Percentiles rank a stretch among this genome's conserved stretches.
phyloP scores from a whole-genome alignment of 1,139 yeast genomes.

The Taphrina deformans region DNA sequence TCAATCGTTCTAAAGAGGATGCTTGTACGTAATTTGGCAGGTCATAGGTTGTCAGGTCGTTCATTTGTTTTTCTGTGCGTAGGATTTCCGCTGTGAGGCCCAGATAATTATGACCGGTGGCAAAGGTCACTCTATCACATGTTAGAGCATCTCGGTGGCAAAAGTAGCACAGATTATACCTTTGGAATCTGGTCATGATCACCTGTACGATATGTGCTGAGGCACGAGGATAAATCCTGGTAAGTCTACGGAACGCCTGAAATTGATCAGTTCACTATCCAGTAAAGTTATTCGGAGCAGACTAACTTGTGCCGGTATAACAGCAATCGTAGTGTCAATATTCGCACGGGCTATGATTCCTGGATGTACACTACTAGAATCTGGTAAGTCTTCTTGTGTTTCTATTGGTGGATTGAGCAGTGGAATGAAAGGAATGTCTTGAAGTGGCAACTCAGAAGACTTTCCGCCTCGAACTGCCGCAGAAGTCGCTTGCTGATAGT shows the following conservation, averaged over 20 bases:
- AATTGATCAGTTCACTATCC: background rate
- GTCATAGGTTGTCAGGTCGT: constrained; percentile 52
- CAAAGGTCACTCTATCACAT: constrained; percentile 65
- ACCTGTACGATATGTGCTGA: constrained; percentile 93
- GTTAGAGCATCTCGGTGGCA: background rate
- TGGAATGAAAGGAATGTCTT: constrained; percentile 25
- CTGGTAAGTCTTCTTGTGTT: background rate
- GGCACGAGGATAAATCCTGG: constrained; percentile 77
- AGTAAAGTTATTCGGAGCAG: no score
- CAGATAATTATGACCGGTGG: constrained; percentile 80
- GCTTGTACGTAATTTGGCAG: constrained; percentile 57
- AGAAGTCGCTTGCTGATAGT: background rate
- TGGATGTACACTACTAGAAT: constrained; percentile 31
- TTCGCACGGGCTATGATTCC: constrained; percentile 63
- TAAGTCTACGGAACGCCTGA: constrained; percentile 68
- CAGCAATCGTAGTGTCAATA: constrained; percentile 77
- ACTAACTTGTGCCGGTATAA: constrained; percentile 66
- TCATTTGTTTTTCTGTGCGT: constrained; percentile 70
- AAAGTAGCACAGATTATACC: constrained; percentile 42
- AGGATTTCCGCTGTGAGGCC: constrained; percentile 82
- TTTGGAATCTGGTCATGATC: constrained; percentile 78
- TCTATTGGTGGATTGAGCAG: constrained; percentile 9
- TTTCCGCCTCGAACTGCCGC: background rate
- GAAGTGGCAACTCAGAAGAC: background rate
- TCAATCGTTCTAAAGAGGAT: constrained; percentile 44